These are phyloP conservation scores for Parietichytrium sp. DNA, from an alignment of 108 stramenopile species.

Conservation along the genomic window DNA sequence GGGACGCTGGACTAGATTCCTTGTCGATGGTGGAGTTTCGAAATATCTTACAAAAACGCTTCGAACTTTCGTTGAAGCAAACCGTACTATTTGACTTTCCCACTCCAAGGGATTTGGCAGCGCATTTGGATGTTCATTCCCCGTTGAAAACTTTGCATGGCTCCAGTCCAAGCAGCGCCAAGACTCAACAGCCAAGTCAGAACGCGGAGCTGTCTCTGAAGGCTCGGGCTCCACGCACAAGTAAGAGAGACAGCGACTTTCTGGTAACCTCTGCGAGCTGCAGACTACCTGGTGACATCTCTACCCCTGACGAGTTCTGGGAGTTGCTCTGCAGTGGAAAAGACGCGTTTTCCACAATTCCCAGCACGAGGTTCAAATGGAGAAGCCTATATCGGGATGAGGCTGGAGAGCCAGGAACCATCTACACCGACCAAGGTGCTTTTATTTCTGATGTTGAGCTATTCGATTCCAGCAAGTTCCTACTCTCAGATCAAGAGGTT, in stretches of 20 bases:
- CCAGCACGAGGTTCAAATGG: background rate
- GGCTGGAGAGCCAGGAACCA: background rate
- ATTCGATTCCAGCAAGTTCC: background rate
- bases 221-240: too few relatives aligned
- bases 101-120: too few relatives aligned
- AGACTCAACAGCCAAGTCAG: too few relatives aligned
- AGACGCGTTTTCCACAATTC: background rate
- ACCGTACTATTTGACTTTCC: conserved; percentile 47
- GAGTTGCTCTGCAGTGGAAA: background rate
- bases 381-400: background rate
- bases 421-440: background rate
- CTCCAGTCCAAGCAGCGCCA: too few relatives aligned
- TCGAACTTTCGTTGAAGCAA: background rate
- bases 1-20: conserved; percentile 34
- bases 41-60: background rate
- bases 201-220: too few relatives aligned
- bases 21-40: conserved; percentile 40
- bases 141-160: too few relatives aligned
- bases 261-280: background rate
- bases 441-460: background rate
- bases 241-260: too few relatives aligned
- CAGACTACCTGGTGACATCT: background rate
- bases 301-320: conserved; percentile 2
- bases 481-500: background rate
- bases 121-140: too few relatives aligned